Conservation (phyloP, 495 filamentous ascomycete species). For the Lentithecium fluviatile region DNA sequence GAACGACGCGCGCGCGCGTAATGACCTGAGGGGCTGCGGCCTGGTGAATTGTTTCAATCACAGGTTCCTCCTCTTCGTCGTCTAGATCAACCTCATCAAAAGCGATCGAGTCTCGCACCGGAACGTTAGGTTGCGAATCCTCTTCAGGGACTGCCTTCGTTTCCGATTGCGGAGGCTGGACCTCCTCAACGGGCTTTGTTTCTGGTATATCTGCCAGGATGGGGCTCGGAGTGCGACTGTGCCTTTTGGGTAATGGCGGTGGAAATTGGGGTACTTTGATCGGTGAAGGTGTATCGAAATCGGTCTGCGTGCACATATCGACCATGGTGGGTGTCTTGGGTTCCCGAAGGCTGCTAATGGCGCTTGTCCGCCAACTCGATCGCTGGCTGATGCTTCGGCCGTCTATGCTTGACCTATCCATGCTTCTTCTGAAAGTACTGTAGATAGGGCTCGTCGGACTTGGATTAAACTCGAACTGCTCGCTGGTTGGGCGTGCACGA, state of each 20-base stretch:
- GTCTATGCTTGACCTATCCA: slow-evolving; percentile 65
- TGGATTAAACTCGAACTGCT: slow-evolving; percentile 77
- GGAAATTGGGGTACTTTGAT: slow-evolving; percentile 10
- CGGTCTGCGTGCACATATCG: slow-evolving; percentile 42
- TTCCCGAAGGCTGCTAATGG: slow-evolving; percentile 33
- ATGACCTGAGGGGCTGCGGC: slow-evolving; percentile 37
- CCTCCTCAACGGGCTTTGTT: slow-evolving; percentile 28
- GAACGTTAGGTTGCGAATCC: neutral
- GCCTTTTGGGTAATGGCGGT: slow-evolving; percentile 15
- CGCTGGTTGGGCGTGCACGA: slow-evolving; percentile 63
- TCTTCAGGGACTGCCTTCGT: slow-evolving; percentile 5
- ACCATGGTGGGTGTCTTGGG: slow-evolving; percentile 14
- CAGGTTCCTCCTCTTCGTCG: slow-evolving; percentile 27
- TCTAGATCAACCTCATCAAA: slow-evolving; percentile 20
- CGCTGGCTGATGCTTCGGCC: slow-evolving; percentile 31
- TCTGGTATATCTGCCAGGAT: slow-evolving; percentile 39
- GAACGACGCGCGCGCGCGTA: slow-evolving; percentile 41
- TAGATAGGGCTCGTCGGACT: slow-evolving; percentile 75
- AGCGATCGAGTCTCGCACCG: slow-evolving; percentile 15
- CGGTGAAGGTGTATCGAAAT: slow-evolving; percentile 29
- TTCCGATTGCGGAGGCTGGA: slow-evolving; percentile 1
- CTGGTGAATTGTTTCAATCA: slow-evolving; percentile 35
- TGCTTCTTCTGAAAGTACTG: slow-evolving; percentile 51
- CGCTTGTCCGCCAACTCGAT: slow-evolving; percentile 44
- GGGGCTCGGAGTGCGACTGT: slow-evolving; percentile 25